Conservation (phyloP, 176 grass and related monocot species). For the Elaeis guineensis region DNA sequence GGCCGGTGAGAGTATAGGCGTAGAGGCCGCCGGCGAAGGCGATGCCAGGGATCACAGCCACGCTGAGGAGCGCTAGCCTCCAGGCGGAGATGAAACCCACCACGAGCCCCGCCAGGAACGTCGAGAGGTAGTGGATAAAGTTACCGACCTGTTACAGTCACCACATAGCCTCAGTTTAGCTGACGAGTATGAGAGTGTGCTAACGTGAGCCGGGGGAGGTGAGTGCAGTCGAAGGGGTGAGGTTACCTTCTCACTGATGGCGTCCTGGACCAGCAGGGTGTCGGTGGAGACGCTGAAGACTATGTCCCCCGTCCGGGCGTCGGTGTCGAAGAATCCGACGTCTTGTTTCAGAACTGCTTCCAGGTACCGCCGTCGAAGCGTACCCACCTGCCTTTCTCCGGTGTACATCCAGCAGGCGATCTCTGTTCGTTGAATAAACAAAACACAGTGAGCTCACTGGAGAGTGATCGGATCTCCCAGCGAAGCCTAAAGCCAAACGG, state of each 20-base stretch:
- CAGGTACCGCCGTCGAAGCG: constrained; percentile 65
- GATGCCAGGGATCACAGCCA: constrained; percentile 87
- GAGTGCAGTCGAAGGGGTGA: too few species aligned
- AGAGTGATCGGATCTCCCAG: too few species aligned
- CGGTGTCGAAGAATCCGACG: constrained; percentile 96
- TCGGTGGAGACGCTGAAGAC: constrained; percentile 92
- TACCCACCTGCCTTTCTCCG: constrained; percentile 82
- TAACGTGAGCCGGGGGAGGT: too few species aligned
- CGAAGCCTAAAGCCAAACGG: too few species aligned
- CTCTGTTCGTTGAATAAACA: constrained; percentile 28
- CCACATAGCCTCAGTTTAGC: too few species aligned
- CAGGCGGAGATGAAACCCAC: constrained; percentile 87
- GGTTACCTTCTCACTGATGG: constrained; percentile 81
- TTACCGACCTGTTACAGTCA: constrained; percentile 46
- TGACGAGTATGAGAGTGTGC: too few species aligned
- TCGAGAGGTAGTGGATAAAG: constrained; percentile 92
- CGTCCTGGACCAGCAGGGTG: constrained; percentile 89
- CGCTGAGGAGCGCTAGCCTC: constrained; percentile 84
- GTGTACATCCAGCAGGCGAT: constrained; percentile 99
- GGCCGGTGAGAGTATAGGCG: constrained; percentile 85
- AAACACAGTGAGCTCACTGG: background rate
- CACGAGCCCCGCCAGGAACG: constrained; percentile 79
- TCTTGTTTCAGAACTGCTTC: constrained; percentile 92
- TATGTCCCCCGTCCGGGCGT: constrained; percentile 88
- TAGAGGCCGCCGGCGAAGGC: constrained; percentile 99